A percentile compares a stretch with the other conserved stretches of the same genome.
Conservation (phyloP, 441 rosid genomes). For the Jatropha multifida region DNA sequence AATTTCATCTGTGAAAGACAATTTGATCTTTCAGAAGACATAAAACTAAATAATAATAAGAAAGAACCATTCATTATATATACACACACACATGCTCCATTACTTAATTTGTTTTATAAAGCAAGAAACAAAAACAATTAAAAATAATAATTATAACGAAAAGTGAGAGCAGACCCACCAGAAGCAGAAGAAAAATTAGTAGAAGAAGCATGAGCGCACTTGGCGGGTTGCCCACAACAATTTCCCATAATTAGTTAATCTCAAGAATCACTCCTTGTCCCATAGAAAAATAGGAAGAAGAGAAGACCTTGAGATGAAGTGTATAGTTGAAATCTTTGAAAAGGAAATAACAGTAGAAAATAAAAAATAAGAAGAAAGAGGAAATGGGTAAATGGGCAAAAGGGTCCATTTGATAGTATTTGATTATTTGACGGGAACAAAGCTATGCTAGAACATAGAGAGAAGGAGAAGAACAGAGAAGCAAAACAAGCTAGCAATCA, state of each 20-base stretch:
- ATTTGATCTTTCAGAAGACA: neutral
- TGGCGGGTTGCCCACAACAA: conserved; percentile 46
- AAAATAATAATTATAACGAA: neutral
- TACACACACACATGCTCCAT: too few relatives aligned
- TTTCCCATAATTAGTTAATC: conserved; percentile 39
- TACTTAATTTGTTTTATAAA: neutral
- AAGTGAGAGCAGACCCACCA: neutral
- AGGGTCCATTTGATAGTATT: conserved; percentile 9
- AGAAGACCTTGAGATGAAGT: neutral
- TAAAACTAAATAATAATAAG: neutral
- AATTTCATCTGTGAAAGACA: neutral
- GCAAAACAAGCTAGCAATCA: neutral
- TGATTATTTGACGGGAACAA: conserved; percentile 1
- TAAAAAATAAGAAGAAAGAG: neutral
- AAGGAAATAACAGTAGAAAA: neutral
- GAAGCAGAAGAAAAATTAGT: conserved; percentile 35
- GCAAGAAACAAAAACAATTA: neutral
- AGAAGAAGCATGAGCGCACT: conserved; percentile 58
- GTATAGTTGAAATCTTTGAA: neutral
- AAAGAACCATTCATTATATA: neutral
- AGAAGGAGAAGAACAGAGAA: neutral
- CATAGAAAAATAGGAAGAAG: neutral
- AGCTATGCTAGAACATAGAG: neutral
- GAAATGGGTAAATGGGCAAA: neutral
- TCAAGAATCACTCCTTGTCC: neutral